Conservation (phyloP, 78 protist species). For the Diacronema lutheri region DNA sequence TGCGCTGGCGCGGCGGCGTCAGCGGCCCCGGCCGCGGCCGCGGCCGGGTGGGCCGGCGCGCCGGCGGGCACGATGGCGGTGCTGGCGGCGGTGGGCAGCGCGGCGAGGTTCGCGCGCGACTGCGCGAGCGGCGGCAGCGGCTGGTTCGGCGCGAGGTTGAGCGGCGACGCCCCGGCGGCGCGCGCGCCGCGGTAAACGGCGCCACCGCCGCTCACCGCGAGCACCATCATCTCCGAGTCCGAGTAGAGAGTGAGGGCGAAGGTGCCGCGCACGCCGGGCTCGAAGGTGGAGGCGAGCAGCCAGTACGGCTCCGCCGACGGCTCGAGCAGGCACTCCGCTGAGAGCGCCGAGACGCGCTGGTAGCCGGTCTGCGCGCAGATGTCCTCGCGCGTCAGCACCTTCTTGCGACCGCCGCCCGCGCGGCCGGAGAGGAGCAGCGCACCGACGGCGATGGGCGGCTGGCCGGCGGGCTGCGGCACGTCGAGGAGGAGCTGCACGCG, state of each 20-base stretch:
- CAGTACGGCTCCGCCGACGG: neutral
- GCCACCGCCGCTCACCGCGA: neutral
- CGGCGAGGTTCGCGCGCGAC: neutral
- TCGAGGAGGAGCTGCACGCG: too few species aligned
- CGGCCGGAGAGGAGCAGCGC: too few species aligned
- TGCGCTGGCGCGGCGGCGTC: neutral
- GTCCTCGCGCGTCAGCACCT: too few species aligned
- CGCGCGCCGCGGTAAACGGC: neutral
- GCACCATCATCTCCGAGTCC: neutral
- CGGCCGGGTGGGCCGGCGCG: neutral
- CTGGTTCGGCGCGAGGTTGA: neutral
- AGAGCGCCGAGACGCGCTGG: too few species aligned
- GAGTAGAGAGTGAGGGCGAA: neutral
- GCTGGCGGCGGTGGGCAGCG: neutral
- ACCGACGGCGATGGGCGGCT: too few species aligned
- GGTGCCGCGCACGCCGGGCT: neutral
- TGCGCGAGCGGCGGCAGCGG: neutral
- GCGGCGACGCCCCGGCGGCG: neutral
- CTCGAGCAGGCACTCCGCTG: too few species aligned
- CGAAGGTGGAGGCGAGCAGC: neutral
- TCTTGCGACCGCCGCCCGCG: too few species aligned
- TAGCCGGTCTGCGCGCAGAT: too few species aligned
- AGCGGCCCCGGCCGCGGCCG: neutral
- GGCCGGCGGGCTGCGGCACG: too few species aligned
- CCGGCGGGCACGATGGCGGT: neutral